Base-by-base conservation (phyloP, 148 eudicot genomes). In the Vaccinium macrocarpon region DNA sequence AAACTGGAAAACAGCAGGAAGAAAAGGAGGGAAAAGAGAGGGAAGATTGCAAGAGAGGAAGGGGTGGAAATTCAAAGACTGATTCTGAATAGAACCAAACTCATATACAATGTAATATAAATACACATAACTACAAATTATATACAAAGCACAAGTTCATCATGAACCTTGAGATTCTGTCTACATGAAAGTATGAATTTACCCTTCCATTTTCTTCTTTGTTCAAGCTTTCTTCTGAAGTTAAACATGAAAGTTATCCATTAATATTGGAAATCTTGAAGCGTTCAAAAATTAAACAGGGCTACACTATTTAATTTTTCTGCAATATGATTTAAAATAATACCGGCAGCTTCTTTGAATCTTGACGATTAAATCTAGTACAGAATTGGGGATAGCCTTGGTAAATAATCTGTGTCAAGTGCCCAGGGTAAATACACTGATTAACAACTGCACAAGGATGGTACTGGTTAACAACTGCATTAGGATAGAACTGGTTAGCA, bases 201-300 rank as follows among this genome's bases (percentile, higher is more conserved):
- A 62, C 70, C 70, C 70, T 62, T 62, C 23, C 53, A 51, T 51
- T 51, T 62, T 62, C 70, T 62, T 62, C 70, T 62, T 62, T 62
- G 70, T 62, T 62, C 29, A 62, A 62, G 70, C 27, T 21, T 62
- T 62, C 64, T 59, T n/a, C 70, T 62, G 70, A 62, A 62, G 70
- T n/a, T n/a, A 23, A 62, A 62, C 29, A 62, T 8, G 27, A 3
- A 62, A 62, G 70, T 62, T 62, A 21, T 7, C 12, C n/a, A 27
- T 51, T 51, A 51, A 51, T 51, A 42, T 42, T 3, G 53, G 53
- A 51, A 51, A 51, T 8, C 53, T 8, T 8, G 53, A 51, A 51
- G 53, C 53, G 14, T 8, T 51, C 11, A 51, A 51, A 51, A 51
- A 1, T 51, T 51, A 42, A 42, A 5, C 53, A 51, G 14, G 53